Conservation (phyloP, 2,329 filamentous ascomycete genomes). For the Aspergillus ustus region DNA sequence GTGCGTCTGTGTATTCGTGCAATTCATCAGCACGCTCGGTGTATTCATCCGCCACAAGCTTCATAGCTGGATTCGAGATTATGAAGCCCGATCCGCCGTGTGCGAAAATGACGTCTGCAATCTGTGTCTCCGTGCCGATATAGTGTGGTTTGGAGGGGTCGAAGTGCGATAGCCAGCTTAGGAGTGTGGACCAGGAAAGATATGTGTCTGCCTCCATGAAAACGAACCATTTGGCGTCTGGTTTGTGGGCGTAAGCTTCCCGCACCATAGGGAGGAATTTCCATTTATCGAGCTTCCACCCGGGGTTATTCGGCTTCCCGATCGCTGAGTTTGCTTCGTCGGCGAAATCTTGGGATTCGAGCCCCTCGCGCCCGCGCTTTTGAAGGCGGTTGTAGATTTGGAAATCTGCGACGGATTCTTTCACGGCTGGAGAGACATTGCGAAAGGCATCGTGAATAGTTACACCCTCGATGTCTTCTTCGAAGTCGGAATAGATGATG, state of each 20-base stretch:
- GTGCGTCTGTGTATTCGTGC: slow-evolving; percentile 50
- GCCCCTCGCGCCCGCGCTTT: slow-evolving; percentile 47
- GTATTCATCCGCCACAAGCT: slow-evolving; percentile 50
- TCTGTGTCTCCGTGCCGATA: slow-evolving; percentile 59
- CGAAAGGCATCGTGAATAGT: slow-evolving; percentile 56
- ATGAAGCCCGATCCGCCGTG: slow-evolving; percentile 60
- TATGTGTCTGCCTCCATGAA: slow-evolving; percentile 66
- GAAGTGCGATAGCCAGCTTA: slow-evolving; percentile 58
- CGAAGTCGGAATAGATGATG: slow-evolving; percentile 64
- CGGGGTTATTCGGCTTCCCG: slow-evolving; percentile 52
- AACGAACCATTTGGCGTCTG: slow-evolving; percentile 61
- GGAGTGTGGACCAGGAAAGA: slow-evolving; percentile 57
- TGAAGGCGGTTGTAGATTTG: slow-evolving; percentile 56
- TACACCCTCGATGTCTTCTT: slow-evolving; percentile 56
- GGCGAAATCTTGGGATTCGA: slow-evolving; percentile 42
- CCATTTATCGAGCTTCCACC: slow-evolving; percentile 62
- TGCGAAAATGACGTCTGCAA: slow-evolving; percentile 56
- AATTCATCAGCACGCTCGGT: slow-evolving; percentile 46
- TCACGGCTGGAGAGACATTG: slow-evolving; percentile 46
- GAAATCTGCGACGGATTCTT: slow-evolving; percentile 53
- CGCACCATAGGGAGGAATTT: slow-evolving; percentile 62
- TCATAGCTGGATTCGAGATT: slow-evolving; percentile 56
- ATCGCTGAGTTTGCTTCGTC: slow-evolving; percentile 45
- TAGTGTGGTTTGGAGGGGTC: slow-evolving; percentile 56
- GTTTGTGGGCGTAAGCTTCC: slow-evolving; percentile 49